Evolutionary conservation across 2,329 filamentous ascomycete species (phyloP).

Genomic region (Pseudogymnoascus sp.): DNA sequence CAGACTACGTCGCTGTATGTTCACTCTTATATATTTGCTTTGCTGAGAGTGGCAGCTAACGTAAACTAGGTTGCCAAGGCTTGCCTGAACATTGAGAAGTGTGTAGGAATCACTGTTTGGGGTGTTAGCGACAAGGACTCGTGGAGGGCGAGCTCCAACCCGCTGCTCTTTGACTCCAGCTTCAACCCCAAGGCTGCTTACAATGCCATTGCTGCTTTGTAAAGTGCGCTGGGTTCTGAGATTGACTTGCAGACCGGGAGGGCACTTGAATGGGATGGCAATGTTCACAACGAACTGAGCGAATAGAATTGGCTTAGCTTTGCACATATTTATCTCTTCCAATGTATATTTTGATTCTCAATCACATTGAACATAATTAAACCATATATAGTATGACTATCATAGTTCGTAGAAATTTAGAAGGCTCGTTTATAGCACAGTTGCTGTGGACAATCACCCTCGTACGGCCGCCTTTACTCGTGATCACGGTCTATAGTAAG

Average conservation of each 20-base stretch:
- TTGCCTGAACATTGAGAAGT: conserved; percentile 25
- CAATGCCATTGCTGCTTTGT: conserved; percentile 25
- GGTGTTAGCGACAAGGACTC: conserved; percentile 42
- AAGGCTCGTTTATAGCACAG: neutral
- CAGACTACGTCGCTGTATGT: conserved; percentile 19
- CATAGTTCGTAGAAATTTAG: neutral
- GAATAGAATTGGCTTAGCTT: neutral
- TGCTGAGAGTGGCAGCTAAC: neutral
- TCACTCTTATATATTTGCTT: neutral
- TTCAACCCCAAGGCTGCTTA: conserved; percentile 44
- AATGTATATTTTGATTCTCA: neutral
- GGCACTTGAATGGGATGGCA: neutral
- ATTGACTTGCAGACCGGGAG: neutral
- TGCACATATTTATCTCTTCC: conserved; percentile 1
- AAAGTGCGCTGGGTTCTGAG: neutral
- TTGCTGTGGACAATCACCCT: neutral
- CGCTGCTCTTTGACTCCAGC: conserved; percentile 44
- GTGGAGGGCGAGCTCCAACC: conserved; percentile 41
- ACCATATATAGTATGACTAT: neutral
- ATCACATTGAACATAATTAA: neutral
- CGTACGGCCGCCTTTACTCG: no score
- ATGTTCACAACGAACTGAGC: neutral
- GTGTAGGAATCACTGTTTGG: conserved; percentile 29
- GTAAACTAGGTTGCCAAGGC: conserved; percentile 20
- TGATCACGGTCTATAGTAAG: no score